Conservation (phyloP, 257 asterid species). For the Gardenia jasminoides region DNA sequence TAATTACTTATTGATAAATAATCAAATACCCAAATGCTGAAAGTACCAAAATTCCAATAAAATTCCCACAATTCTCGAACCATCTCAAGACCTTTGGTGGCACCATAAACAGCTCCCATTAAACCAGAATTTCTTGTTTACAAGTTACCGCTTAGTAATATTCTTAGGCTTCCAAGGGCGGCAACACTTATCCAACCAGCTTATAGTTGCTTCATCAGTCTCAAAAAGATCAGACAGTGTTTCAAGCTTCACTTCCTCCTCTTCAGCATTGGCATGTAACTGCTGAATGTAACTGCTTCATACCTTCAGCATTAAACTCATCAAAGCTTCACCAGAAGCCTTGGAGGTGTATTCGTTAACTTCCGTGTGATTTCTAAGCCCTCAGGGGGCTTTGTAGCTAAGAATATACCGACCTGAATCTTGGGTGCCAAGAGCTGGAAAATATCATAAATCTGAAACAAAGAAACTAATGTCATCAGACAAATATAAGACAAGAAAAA, state of each 20-base stretch:
- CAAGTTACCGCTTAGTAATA: too few relatives aligned
- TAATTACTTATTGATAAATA: too few relatives aligned
- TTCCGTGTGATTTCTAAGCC: constrained; percentile 49
- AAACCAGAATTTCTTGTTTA: too few relatives aligned
- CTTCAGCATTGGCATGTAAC: constrained; percentile 39
- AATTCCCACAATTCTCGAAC: too few relatives aligned
- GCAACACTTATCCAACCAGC: too few relatives aligned
- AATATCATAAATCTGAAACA: constrained; percentile 43
- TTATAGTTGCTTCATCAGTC: constrained; percentile 4
- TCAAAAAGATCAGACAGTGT: constrained; percentile 45
- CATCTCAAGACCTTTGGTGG: too few relatives aligned
- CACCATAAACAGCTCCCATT: too few relatives aligned
- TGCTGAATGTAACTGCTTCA: too few relatives aligned
- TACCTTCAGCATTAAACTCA: constrained; percentile 50
- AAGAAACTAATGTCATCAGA: background rate
- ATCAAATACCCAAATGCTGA: too few relatives aligned
- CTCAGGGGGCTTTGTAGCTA: constrained; percentile 55
- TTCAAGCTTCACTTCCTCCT: constrained; percentile 45
- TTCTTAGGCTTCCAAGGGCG: too few relatives aligned
- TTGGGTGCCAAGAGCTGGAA: constrained; percentile 50
- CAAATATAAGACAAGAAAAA: too few relatives aligned
- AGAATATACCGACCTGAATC: constrained; percentile 50
- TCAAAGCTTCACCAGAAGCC: constrained; percentile 47
- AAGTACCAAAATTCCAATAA: too few relatives aligned
- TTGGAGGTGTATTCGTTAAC: constrained; percentile 49